Base-by-base conservation (phyloP, 2,329 filamentous ascomycete genomes). In the Pseudogymnoascus sp. region DNA sequence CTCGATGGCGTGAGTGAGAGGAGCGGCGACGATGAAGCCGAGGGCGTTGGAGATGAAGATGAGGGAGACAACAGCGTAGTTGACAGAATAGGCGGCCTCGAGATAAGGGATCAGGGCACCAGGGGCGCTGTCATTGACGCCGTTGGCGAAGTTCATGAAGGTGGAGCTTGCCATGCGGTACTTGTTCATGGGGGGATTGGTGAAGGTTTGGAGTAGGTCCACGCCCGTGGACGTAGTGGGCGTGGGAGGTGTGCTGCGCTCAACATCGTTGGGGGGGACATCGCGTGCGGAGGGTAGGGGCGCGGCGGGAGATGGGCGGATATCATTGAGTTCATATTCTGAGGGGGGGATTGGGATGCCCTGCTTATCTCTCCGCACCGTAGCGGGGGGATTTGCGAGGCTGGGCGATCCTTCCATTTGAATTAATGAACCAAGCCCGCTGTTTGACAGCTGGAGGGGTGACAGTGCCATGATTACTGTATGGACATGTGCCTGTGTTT, bases 61-160 rank as follows among this genome's bases (percentile, higher is more conserved):
- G 38, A 93, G 78, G 1, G 91, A 93, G 2, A 94, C 89, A 7
- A 91, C 75, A 2, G 86, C 88, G 72, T 94, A 93, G 42, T 87
- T 87, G 62, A 94, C 90, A 63, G 80, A 67, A 70, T 93, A 95
- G 68, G 89, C 73, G 48, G 76, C 79, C 72, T 93, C 89, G 73
- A 95, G 89, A 70, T 91, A 91, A 0, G 91, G 90, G 67, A 95
- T 89, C 63, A 94, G 71, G 9, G 90, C 89, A 70, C 91, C 91
- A 1, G 90, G 84, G 0, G 88, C 86, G 42, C 85, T 84, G 73
- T 95, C 91, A 67, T 84, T 90, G 63, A 94, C 75, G 0, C 90
- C 91, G 68, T 87, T 86, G 2, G 81, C 80, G 64, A 94, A 81
- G 63, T 83, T 87, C 64, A 87, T 81, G 44, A 89, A 70, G 66